Percentiles rank a stretch among this genome's conserved stretches.
These are phyloP conservation scores for Trametes sanguinea DNA, from an alignment of 768 basidiomycete species.

Conservation along the genomic window DNA sequence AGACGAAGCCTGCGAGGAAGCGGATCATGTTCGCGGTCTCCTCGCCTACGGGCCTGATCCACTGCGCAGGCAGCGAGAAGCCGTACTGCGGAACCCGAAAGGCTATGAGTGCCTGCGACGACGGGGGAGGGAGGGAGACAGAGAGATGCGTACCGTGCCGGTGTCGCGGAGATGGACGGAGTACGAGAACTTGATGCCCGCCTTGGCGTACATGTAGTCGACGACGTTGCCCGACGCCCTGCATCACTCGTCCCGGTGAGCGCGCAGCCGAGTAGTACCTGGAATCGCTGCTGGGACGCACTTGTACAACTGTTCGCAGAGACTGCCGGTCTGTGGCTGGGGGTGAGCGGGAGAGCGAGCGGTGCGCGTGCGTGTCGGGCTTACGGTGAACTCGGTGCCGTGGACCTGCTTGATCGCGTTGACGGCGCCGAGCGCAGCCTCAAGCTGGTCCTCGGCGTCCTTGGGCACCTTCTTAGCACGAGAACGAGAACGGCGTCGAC, in stretches of 20 bases:
- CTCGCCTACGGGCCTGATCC: slow-evolving; percentile 80
- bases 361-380: background rate
- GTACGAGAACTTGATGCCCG: slow-evolving; percentile 62
- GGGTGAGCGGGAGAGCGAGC: background rate
- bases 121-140: background rate
- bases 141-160: slow-evolving; percentile 53
- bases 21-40: slow-evolving; percentile 68
- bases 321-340: slow-evolving; percentile 41
- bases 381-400: slow-evolving; percentile 57
- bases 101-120: background rate
- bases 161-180: slow-evolving; percentile 68
- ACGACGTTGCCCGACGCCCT: slow-evolving; percentile 65
- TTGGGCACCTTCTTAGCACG: slow-evolving; percentile 61
- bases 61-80: slow-evolving; percentile 67
- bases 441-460: slow-evolving; percentile 75
- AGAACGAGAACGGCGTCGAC: slow-evolving; percentile 77
- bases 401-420: slow-evolving; percentile 56
- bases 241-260: background rate
- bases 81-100: slow-evolving; percentile 54
- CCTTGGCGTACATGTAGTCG: slow-evolving; percentile 63
- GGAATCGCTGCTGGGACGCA: slow-evolving; percentile 27
- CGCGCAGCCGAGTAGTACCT: background rate
- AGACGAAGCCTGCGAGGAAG: slow-evolving; percentile 70
- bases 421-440: slow-evolving; percentile 67
- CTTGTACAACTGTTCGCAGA: slow-evolving; percentile 50